phyloP scores from a whole-genome alignment of 2,329 filamentous ascomycete genomes.

The Trichophyton mentagrophytes region DNA sequence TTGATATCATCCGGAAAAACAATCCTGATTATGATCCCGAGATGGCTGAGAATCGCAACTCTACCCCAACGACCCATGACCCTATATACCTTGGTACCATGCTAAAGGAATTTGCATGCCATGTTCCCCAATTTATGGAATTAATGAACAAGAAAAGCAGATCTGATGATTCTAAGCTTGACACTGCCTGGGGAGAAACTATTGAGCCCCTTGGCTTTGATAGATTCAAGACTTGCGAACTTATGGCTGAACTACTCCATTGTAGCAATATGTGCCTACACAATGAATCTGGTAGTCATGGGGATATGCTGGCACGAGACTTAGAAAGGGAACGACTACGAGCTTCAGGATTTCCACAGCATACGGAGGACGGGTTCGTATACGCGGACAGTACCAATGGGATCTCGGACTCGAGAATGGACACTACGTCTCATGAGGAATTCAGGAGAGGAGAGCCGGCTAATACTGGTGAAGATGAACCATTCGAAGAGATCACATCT shows the following conservation, averaged over 20 bases:
- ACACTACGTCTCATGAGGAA: conserved; percentile 34
- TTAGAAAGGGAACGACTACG: conserved; percentile 65
- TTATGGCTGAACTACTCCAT: conserved; percentile 94
- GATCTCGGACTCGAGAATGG: conserved; percentile 11
- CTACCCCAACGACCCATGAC: conserved; percentile 69
- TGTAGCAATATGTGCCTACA: conserved; percentile 97
- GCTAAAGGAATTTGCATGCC: conserved; percentile 73
- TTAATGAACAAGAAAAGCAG: conserved; percentile 45
- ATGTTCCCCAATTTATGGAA: conserved; percentile 88
- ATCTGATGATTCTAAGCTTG: conserved; percentile 36
- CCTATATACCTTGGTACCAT: conserved; percentile 92
- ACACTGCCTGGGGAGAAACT: conserved; percentile 77
- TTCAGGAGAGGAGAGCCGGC: conserved; percentile 30
- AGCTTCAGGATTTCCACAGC: conserved; percentile 56
- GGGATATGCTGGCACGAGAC: conserved; percentile 69
- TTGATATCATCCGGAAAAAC: conserved; percentile 97
- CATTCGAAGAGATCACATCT: conserved; percentile 74
- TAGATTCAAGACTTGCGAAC: conserved; percentile 94
- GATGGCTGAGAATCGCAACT: conserved; percentile 65
- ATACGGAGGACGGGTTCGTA: conserved; percentile 43
- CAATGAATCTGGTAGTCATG: conserved; percentile 82
- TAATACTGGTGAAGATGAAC: conserved; percentile 59
- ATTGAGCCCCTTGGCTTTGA: conserved; percentile 95
- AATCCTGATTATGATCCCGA: conserved; percentile 98
- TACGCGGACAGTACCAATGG: conserved; percentile 36